A percentile compares a stretch with the other conserved stretches of the same genome.
phyloP scores from a whole-genome alignment of 306 rosid species.

The Carpinus viminea region DNA sequence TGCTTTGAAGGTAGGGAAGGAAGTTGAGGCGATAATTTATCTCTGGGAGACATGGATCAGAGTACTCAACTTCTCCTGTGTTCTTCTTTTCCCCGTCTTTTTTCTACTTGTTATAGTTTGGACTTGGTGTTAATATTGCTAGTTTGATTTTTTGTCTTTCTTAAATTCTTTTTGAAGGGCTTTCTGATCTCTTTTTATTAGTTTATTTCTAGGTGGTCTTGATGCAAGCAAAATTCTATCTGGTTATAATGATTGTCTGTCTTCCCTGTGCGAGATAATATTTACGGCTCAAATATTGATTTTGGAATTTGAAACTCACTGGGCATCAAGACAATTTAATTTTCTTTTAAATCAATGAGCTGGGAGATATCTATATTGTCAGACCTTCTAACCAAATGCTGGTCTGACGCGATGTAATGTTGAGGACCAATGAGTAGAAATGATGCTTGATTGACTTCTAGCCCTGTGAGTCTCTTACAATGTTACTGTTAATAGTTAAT shows the following conservation, averaged over 20 bases:
- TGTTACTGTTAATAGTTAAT: not conserved
- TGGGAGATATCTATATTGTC: not conserved
- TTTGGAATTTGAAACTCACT: not conserved
- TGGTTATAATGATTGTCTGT: not conserved
- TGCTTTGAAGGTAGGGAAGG: constrained; percentile 17
- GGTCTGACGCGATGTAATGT: not conserved
- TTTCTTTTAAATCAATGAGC: not conserved
- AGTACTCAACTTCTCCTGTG: constrained; percentile 23
- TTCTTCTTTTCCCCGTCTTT: not conserved
- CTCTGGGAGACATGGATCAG: constrained; percentile 34
- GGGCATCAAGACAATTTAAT: not conserved
- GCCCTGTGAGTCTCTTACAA: not conserved
- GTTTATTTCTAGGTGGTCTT: not conserved
- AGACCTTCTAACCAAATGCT: not conserved
- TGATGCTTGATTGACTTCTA: not conserved
- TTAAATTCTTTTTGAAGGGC: not conserved
- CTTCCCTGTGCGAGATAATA: not conserved
- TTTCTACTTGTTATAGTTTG: not conserved
- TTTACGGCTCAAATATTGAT: not conserved
- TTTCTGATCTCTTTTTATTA: not conserved
- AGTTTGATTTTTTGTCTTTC: not conserved
- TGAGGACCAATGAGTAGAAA: constrained; percentile 8
- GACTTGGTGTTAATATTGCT: not conserved
- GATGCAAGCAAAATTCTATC: not conserved
- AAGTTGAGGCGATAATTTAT: constrained; percentile 13